Conservation (phyloP, 192 early-diverging fungal species). For the Haplosporangium gracile region DNA sequence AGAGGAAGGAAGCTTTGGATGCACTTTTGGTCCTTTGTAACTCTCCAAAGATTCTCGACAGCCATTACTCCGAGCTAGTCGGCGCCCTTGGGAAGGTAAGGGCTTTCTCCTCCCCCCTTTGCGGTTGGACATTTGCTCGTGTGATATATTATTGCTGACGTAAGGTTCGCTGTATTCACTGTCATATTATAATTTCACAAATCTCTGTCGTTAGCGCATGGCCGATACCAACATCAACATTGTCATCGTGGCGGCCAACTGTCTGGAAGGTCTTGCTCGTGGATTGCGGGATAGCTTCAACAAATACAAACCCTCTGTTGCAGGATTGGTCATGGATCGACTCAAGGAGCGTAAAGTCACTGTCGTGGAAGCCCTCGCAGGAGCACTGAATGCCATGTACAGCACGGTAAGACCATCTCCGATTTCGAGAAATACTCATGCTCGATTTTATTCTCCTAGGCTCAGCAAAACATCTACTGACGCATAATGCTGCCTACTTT, state of each 20-base stretch:
- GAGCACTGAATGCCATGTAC: conserved; percentile 89
- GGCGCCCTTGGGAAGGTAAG: conserved; percentile 84
- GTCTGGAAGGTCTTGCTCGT: conserved; percentile 83
- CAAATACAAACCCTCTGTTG: conserved; percentile 80
- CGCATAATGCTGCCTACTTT: neutral
- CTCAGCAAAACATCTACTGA: neutral
- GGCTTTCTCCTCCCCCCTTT: neutral
- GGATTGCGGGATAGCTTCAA: conserved; percentile 86
- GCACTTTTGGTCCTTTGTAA: conserved; percentile 76
- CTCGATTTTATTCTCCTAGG: too few relatives aligned
- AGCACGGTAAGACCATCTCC: conserved; percentile 60
- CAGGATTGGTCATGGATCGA: conserved; percentile 86
- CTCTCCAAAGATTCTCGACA: conserved; percentile 81
- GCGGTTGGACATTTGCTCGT: neutral
- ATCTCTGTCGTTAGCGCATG: conserved; percentile 63
- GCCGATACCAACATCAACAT: conserved; percentile 92
- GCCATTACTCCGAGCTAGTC: conserved; percentile 85
- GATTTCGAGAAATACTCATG: neutral
- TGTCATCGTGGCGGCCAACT: conserved; percentile 83
- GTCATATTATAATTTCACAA: neutral
- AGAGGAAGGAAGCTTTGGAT: conserved; percentile 93
- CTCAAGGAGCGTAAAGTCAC: conserved; percentile 95
- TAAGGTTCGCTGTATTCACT: neutral
- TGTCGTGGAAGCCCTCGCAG: conserved; percentile 86
- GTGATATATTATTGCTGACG: neutral